Conservation (phyloP, 1,284 basidiomycete genomes). For the Porodaedalea pini region DNA sequence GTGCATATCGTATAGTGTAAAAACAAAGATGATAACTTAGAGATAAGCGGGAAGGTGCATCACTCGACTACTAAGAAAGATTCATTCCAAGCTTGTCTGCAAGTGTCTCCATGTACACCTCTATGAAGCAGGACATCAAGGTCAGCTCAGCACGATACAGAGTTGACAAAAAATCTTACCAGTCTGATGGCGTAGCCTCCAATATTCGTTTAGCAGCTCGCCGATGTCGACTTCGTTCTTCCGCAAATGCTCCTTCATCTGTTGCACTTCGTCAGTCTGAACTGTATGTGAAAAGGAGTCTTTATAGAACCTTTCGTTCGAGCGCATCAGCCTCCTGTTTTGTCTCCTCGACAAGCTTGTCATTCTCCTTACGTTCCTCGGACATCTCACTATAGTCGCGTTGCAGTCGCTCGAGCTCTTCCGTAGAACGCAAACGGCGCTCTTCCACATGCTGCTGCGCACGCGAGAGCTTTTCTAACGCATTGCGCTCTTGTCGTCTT, state of each 20-base stretch:
- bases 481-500: constrained; percentile 22
- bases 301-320: constrained; percentile 58
- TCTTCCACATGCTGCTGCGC: constrained; percentile 74
- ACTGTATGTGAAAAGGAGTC: not conserved
- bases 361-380: constrained; percentile 68
- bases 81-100: constrained; percentile 64
- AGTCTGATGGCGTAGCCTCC: constrained; percentile 73
- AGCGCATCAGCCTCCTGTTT: constrained; percentile 61
- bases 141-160: constrained; percentile 10
- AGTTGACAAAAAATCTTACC: constrained; percentile 41
- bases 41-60: no score
- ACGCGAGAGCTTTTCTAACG: constrained; percentile 39
- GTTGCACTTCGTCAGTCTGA: constrained; percentile 7
- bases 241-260: constrained; percentile 74
- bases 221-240: constrained; percentile 71
- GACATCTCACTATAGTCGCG: constrained; percentile 75
- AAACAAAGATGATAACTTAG: no score
- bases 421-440: constrained; percentile 61
- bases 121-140: constrained; percentile 34
- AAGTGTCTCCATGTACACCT: constrained; percentile 78
- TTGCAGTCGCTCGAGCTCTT: constrained; percentile 68
- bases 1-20: not conserved
- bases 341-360: constrained; percentile 69
- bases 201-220: constrained; percentile 76
- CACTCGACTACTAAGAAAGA: constrained; percentile 35